Evolutionary conservation across 208 protist genomes (phyloP), one percentile per base, ranked within the genome.

Genomic region (Leishmania aethiopica): DNA sequence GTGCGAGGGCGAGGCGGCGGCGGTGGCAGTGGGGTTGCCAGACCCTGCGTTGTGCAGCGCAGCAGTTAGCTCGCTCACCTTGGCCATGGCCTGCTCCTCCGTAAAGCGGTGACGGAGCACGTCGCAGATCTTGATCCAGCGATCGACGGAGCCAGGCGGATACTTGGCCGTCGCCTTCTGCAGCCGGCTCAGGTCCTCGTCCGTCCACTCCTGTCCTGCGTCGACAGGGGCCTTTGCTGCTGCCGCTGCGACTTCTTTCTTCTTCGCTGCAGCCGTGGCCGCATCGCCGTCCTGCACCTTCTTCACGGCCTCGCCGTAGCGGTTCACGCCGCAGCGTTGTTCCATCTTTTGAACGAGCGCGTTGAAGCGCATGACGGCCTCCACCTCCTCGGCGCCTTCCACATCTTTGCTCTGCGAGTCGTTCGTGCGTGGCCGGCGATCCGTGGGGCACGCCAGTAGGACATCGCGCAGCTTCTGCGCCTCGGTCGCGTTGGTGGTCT

Each of bases 141-240:
- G 91, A 53, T 99, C 95, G 32, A 93, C 82, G 4, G 95, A 89
- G 53, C 98, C 98, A 17, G 93, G 94, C 32, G 98, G 98, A 83
- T 93, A 99, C 84, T 98, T 98, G 45, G 93, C 92, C 13, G 94
- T 97, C 10, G 96, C 98, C 87, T 99, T 99, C 73, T 98, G 92
- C 47, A 99, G 91, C n/a, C 95, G 90, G 40, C 85, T 77, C 32
- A 99, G 90, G 82, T 99, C 98, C 2, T 99, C 95, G 19, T 98
- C 91, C 13, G 91, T 96, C 98, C 98, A 99, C 69, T 89, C 87
- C 8, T 83, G 74, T 37, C 64, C 62, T 19, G 49, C 59, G 51
- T n/a, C 78, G 47, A 47, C 67, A 25, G 75, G 66, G 10, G 55
- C 32, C 73, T 77, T 78, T 15, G 75, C 19, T 35, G 75, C 57